Base-by-base conservation (phyloP, 306 rosid genomes). In the Gleditsia sinensis region DNA sequence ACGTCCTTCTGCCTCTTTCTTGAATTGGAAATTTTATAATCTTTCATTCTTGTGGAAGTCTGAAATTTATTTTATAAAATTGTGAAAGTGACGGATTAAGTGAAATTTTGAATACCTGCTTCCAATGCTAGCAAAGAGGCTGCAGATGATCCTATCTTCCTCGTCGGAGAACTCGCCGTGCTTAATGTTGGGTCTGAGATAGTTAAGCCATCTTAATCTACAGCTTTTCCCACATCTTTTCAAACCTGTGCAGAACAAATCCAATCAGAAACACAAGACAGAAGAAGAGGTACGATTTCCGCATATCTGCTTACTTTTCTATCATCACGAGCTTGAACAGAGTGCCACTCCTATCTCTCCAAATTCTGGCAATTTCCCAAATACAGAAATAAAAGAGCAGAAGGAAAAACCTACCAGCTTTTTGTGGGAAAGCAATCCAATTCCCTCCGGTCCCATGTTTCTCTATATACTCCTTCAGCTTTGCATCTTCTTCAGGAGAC, bases 141-240 rank as follows among this genome's bases (percentile, higher is more conserved):
- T 75, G 75, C 83, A 85, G 49, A 89, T 89, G n/a, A 83, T 53
- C 50, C 78, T 78, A 48, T 87, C 95, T 87, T 89, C 95, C 14
- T 87, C 83, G 5, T 82, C 90, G 72, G 95, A 85, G 81, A 87
- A 89, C 54, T 85, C 89, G 1, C 95, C 95, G 63, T 89, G 95
- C 46, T 85, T 87, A 61, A 89, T 83, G 76, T 89, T 77, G 69
- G 95, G 95, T 43, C 95, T 82, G 19, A 89, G 87, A 87, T 89
- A 89, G 83, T 89, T 89, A 14, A 89, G 87, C 95, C 95, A 89
- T 76, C 95, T 85, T 6, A 89, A 56, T 78, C 95, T 85, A 60
- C 95, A 89, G 55, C 95, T 89, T 74, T 89, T 89, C 40, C 95
- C 95, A 75, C 95, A 89, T 73, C 95, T 85, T 85, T 40, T 87